Evolutionary conservation across 2,329 filamentous ascomycete genomes (phyloP).

Genomic region (Fusarium circinatum): DNA sequence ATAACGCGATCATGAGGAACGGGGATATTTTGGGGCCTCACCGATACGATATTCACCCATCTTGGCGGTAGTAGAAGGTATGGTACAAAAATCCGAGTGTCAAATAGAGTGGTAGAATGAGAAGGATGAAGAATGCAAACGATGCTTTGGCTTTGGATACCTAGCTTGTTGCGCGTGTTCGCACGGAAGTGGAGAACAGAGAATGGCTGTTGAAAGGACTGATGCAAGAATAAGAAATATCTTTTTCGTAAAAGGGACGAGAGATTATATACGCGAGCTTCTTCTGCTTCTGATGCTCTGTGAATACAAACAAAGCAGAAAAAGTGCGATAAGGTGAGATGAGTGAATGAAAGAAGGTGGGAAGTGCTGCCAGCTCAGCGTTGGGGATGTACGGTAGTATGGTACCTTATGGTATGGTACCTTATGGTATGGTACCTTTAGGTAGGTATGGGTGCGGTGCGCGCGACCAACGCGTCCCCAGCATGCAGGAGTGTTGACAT

Average conservation of each 20-base stretch:
- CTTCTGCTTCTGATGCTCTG: neutral
- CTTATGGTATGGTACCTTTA: neutral
- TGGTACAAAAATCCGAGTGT: slow-evolving; percentile 3
- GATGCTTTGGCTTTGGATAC: slow-evolving; percentile 3
- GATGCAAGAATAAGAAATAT: neutral
- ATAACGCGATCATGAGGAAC: neutral
- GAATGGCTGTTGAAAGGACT: neutral
- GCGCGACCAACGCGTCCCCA: slow-evolving; percentile 40
- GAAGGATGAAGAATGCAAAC: neutral
- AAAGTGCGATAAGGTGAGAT: slow-evolving; percentile 31
- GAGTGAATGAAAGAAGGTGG: slow-evolving; percentile 14
- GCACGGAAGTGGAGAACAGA: neutral
- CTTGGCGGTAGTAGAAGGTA: slow-evolving; percentile 26
- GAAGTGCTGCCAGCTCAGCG: slow-evolving; percentile 21
- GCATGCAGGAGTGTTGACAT: slow-evolving; percentile 21
- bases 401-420: neutral
- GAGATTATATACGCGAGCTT: neutral
- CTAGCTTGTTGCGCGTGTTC: slow-evolving; percentile 4
- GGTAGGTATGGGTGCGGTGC: slow-evolving; percentile 14
- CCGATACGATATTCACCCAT: slow-evolving; percentile 62
- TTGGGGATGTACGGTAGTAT: slow-evolving; percentile 27
- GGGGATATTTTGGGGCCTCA: slow-evolving; percentile 44
- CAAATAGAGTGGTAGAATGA: slow-evolving; percentile 23
- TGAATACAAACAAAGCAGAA: slow-evolving; percentile 26
- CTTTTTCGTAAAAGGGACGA: neutral